phyloP scores from a whole-genome alignment of 768 basidiomycete genomes.

The Suillus bovinus region DNA sequence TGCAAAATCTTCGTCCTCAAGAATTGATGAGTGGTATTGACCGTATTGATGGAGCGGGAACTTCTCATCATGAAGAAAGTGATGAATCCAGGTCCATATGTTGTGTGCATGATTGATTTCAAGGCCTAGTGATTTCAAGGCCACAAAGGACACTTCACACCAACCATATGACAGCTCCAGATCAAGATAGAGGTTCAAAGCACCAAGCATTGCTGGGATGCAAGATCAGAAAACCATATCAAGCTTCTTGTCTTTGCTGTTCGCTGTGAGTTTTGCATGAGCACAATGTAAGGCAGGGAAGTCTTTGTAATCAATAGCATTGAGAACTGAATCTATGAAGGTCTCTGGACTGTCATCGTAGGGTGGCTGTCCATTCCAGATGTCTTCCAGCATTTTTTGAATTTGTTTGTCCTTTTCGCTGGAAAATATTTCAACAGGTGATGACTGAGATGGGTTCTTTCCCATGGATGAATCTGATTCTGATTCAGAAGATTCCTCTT shows the following conservation, averaged over 20 bases:
- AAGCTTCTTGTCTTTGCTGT: background rate
- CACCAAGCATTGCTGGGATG: background rate
- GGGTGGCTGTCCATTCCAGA: background rate
- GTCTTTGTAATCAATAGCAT: background rate
- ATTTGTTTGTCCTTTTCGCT: background rate
- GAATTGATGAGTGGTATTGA: background rate
- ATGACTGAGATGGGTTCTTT: too few species aligned
- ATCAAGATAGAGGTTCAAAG: background rate
- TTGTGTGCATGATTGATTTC: background rate
- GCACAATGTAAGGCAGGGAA: background rate
- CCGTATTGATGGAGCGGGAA: background rate
- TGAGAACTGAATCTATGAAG: background rate
- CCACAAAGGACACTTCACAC: background rate
- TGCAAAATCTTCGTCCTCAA: background rate
- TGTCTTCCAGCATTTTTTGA: background rate
- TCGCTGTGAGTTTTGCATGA: background rate
- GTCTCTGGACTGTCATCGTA: background rate
- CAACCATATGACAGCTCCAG: background rate
- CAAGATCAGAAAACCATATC: background rate
- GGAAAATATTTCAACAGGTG: too few species aligned
- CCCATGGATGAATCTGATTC: too few species aligned
- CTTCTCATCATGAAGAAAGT: background rate
- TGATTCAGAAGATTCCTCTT: too few species aligned
- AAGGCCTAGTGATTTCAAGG: background rate
- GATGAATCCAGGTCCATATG: background rate